Conservation (phyloP, 495 filamentous ascomycete genomes). For the Xylaria nigripes region DNA sequence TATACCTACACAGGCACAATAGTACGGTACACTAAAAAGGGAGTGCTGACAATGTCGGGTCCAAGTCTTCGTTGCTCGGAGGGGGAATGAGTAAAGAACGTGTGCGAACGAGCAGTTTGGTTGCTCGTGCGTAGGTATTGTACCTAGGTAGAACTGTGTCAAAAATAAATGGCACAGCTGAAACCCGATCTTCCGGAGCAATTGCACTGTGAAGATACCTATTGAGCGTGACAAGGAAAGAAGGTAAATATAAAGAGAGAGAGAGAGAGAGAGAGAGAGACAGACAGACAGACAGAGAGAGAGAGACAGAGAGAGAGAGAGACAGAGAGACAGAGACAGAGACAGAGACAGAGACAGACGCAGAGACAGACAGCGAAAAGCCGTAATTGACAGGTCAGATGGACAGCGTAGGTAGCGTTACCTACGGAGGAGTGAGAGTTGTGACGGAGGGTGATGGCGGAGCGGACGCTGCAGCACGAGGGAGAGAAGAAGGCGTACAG, state of each 20-base stretch:
- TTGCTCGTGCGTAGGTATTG: neutral
- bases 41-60: neutral
- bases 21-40: neutral
- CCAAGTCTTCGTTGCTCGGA: neutral
- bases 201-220: neutral
- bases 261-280: too few relatives aligned
- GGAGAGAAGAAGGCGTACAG: neutral
- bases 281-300: too few relatives aligned
- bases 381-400: neutral
- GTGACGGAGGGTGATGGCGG: neutral
- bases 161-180: neutral
- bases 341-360: too few relatives aligned
- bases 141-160: neutral
- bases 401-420: neutral
- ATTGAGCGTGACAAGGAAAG: neutral
- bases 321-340: too few relatives aligned
- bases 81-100: neutral
- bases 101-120: neutral
- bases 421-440: neutral
- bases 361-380: neutral
- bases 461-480: neutral
- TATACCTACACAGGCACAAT: slow-evolving; percentile 1
- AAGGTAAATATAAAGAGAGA: too few relatives aligned
- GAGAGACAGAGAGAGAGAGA: neutral
- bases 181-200: neutral